Evolutionary conservation across 2,329 filamentous ascomycete species (phyloP).

Genomic region (Penicillium thymicola): DNA sequence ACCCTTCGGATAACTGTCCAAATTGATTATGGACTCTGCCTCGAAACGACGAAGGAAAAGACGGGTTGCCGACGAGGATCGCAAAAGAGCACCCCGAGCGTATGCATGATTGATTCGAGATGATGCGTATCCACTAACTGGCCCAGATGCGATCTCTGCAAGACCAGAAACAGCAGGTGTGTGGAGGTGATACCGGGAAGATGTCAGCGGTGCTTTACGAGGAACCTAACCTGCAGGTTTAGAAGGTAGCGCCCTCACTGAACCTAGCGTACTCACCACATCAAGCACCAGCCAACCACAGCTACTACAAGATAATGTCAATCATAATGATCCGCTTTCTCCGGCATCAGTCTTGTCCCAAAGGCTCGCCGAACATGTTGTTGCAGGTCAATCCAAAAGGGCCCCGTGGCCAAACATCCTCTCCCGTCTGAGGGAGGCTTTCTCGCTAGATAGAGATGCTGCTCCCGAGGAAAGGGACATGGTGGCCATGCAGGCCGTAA

Average conservation of each 20-base stretch:
- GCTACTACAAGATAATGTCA: conserved; percentile 8
- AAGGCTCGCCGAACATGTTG: conserved; percentile 12
- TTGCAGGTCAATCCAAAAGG: conserved; percentile 9
- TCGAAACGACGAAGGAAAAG: conserved; percentile 17
- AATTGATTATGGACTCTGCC: background rate
- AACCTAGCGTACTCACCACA: background rate
- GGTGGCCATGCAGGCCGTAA: conserved; percentile 15
- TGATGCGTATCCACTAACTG: background rate
- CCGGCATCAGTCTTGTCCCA: conserved; percentile 11
- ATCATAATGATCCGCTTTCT: conserved; percentile 19
- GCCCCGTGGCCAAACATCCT: conserved; percentile 15
- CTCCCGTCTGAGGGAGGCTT: conserved; percentile 16
- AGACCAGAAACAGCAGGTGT: conserved; percentile 37
- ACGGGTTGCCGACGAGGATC: conserved; percentile 34
- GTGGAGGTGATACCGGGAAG: conserved; percentile 25
- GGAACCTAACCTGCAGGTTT: conserved; percentile 8
- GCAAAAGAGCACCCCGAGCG: conserved; percentile 35
- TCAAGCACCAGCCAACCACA: background rate
- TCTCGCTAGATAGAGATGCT: conserved; percentile 11
- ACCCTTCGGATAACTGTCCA: background rate
- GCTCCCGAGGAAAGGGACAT: conserved; percentile 10
- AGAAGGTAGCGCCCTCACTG: conserved; percentile 11
- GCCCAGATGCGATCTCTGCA: conserved; percentile 34
- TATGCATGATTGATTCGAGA: conserved; percentile 10
- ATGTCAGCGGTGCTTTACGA: conserved; percentile 28